Percentiles rank a stretch among this genome's conserved stretches.
Evolutionary conservation across 2,329 filamentous ascomycete genomes (phyloP).

Genomic region (Aureobasidium pullulans): DNA sequence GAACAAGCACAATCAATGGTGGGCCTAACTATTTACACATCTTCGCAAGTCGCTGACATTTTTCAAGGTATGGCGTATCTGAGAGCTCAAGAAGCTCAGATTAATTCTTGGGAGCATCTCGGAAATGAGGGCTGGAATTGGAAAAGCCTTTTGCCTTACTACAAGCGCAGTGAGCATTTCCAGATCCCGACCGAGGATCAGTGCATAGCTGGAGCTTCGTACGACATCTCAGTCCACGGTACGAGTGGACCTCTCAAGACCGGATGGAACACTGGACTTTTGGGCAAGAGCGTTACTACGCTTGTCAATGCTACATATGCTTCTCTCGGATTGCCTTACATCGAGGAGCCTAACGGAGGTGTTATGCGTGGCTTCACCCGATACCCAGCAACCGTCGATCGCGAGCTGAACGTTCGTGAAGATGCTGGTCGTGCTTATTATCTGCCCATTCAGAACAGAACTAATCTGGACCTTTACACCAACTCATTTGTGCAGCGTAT

Average conservation of each 20-base stretch:
- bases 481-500: conserved; percentile 37
- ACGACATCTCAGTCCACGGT: background rate
- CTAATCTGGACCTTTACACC: conserved; percentile 37
- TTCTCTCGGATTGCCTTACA: conserved; percentile 31
- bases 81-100: background rate
- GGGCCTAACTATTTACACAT: background rate
- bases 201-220: background rate
- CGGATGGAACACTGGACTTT: background rate
- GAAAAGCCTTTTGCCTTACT: conserved; percentile 16
- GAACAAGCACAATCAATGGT: conserved; percentile 33
- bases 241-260: conserved; percentile 14
- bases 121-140: conserved; percentile 11
- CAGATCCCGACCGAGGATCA: background rate
- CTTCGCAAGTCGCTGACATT: background rate
- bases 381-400: conserved; percentile 37
- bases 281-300: background rate
- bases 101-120: conserved; percentile 9
- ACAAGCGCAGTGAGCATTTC: conserved; percentile 13
- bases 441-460: conserved; percentile 33
- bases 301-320: conserved; percentile 32
- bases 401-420: conserved; percentile 31
- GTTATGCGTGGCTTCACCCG: conserved; percentile 37
- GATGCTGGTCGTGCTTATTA: conserved; percentile 45
- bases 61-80: conserved; percentile 7
- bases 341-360: conserved; percentile 37